A percentile compares a stretch with the other conserved stretches of the same genome.
Evolutionary conservation across 2,329 filamentous ascomycete species (phyloP).

Genomic region (Rasamsonia emersonii): DNA sequence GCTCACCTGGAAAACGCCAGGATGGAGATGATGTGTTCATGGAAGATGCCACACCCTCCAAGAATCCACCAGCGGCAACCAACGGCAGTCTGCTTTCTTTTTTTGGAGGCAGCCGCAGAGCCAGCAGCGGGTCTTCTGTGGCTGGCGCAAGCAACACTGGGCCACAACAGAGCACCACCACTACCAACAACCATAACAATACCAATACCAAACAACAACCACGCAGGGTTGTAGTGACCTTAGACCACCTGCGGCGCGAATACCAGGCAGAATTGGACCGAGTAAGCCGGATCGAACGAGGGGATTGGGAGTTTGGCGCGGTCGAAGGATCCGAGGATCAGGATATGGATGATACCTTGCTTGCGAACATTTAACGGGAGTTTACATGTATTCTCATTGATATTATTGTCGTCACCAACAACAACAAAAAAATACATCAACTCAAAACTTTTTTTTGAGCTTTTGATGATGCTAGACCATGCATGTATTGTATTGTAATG

Average conservation of each 20-base stretch:
- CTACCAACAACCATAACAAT: constrained; percentile 6
- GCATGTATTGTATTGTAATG: no score
- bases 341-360: constrained; percentile 23
- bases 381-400: no score
- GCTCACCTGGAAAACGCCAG: constrained; percentile 39
- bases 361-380: no score
- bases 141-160: constrained; percentile 8
- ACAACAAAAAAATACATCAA: no score
- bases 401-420: no score
- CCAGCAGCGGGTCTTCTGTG: constrained; percentile 13
- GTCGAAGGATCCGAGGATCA: constrained; percentile 16
- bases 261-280: constrained; percentile 87
- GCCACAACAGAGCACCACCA: constrained; percentile 4
- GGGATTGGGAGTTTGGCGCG: constrained; percentile 69
- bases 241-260: constrained; percentile 77
- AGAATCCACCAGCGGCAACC: constrained; percentile 11
- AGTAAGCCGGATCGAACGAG: constrained; percentile 77
- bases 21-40: constrained; percentile 33
- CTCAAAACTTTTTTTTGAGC: no score
- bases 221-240: constrained; percentile 70
- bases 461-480: no score
- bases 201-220: constrained; percentile 20
- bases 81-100: constrained; percentile 16
- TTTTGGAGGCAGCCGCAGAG: constrained; percentile 14
- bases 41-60: constrained; percentile 24